Conservation (phyloP, 2,329 filamentous ascomycete genomes). For the Chrysoporthe cubensis region DNA sequence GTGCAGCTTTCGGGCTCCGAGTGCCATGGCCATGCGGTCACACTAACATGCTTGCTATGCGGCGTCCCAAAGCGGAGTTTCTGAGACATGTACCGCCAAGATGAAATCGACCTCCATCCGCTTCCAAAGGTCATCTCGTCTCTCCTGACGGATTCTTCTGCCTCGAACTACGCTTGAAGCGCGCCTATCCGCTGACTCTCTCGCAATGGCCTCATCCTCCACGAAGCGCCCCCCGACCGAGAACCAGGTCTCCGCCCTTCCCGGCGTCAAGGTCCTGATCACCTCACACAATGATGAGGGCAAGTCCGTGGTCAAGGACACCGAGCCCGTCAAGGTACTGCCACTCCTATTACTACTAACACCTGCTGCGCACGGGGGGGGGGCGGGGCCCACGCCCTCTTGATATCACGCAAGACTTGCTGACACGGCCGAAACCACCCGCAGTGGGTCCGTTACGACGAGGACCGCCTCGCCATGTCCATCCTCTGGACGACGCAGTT, state of each 20-base stretch:
- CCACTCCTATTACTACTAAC: background rate
- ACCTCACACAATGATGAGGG: constrained; percentile 26
- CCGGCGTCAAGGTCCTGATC: constrained; percentile 21
- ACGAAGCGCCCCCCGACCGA: constrained; percentile 30
- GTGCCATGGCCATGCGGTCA: background rate
- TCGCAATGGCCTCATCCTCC: constrained; percentile 33
- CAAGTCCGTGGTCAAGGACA: constrained; percentile 26
- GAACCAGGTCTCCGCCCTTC: constrained; percentile 25
- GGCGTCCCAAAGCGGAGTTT: background rate
- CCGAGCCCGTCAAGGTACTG: constrained; percentile 24
- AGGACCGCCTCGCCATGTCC: constrained; percentile 27
- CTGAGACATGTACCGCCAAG: background rate
- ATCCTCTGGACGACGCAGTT: constrained; percentile 29
- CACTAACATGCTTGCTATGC: background rate
- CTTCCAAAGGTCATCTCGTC: too few species aligned
- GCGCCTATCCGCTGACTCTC: constrained; percentile 30
- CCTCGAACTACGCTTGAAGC: background rate
- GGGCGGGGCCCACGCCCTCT: too few species aligned
- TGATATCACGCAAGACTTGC: background rate
- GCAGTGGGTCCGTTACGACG: constrained; percentile 26
- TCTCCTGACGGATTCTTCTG: background rate
- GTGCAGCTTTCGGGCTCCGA: background rate
- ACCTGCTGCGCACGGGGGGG: too few species aligned
- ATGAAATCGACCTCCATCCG: too few species aligned
- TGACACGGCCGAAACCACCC: background rate